Evolutionary conservation across 2,329 filamentous ascomycete species (phyloP), one percentile per base, ranked within the genome.

Genomic region (Neospermospora avenae): DNA sequence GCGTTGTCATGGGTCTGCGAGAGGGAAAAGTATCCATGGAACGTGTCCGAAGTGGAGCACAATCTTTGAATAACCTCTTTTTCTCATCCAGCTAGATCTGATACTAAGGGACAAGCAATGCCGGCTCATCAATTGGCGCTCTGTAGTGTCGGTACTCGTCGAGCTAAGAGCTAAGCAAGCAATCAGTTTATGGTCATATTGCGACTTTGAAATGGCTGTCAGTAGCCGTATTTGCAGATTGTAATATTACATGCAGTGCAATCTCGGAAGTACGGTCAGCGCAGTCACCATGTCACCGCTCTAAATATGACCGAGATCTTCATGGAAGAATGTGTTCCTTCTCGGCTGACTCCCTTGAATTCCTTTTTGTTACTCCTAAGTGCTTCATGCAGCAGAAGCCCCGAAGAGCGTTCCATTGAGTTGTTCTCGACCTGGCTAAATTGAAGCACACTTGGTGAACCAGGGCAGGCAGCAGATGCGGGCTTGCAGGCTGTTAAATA

Each of bases 381-480:
- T 28, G 31, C 45, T 51, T 45, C 61, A 58, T 58, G 55, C 58
- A 59, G 45, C 51, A 58, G 44, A 56, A 48, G 41, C 53, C 53
- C 34, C 55, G 42, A 44, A 52, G 46, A 55, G 51, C 49, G 41
- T 49, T 41, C 34, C 56, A 24, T 39, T n/a, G 28, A 28, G 34
- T 52, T n/a, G 45, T 55, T 60, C 58, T 63, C 45, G 58, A 56
- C 58, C 54, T 28, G 55, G 48, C 61, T 51, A 55, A 56, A 51
- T 57, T 60, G 28, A 55, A 22, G 48, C 52, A 44, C 52, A 57
- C 13, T 1, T 22, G 25, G 10, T 28, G 44, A 28, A 56, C 20
- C 10, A 42, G 25, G 25, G 51, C 20, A 54, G 22, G 51, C 6
- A 35, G 10, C 35, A 16, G 10, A 24, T 31, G 39, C 3, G 25